A percentile compares a stretch with the other conserved stretches of the same genome.
These are phyloP conservation scores for Cercospora janseana DNA, from an alignment of 2,329 filamentous ascomycete species.

Conservation along the genomic window DNA sequence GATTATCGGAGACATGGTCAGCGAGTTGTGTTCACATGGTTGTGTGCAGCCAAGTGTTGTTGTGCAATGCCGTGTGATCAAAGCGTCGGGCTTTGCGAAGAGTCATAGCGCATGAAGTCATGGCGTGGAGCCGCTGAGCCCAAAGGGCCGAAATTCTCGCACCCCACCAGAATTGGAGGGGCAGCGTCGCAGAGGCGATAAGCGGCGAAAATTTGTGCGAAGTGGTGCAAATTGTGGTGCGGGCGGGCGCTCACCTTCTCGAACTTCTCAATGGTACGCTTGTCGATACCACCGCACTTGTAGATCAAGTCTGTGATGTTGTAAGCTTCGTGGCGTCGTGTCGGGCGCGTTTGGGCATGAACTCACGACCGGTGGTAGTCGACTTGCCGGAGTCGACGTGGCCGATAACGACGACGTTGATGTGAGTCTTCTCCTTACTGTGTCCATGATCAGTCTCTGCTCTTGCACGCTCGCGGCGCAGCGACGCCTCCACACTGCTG, in stretches of 20 bases:
- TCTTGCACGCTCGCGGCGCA: conserved; percentile 11
- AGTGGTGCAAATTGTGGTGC: conserved; percentile 1
- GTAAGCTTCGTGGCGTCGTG: conserved; percentile 41
- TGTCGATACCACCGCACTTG: conserved; percentile 99
- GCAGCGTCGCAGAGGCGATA: conserved; percentile 22
- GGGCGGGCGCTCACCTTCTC: conserved; percentile 73
- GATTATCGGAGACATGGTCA: conserved; percentile 40
- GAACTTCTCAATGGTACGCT: conserved; percentile 99
- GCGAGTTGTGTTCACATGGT: conserved; percentile 20
- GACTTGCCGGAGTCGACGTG: conserved; percentile 99
- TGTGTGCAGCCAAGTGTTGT: not conserved
- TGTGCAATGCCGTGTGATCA: conserved; percentile 5
- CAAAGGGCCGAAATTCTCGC: conserved; percentile 27
- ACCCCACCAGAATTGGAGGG: conserved; percentile 30
- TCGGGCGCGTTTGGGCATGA: conserved; percentile 33
- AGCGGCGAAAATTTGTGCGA: conserved; percentile 19
- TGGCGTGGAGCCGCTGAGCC: conserved; percentile 20
- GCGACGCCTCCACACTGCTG: conserved; percentile 21
- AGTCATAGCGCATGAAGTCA: conserved; percentile 22
- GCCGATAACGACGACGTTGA: conserved; percentile 96
- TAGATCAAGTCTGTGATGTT: conserved; percentile 92
- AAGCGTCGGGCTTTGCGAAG: conserved; percentile 9
- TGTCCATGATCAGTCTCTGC: conserved; percentile 38
- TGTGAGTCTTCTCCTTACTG: conserved; percentile 94
- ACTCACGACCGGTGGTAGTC: conserved; percentile 81